phyloP scores from a whole-genome alignment of 192 early-diverging fungal species.

The Coemansia sp. region DNA sequence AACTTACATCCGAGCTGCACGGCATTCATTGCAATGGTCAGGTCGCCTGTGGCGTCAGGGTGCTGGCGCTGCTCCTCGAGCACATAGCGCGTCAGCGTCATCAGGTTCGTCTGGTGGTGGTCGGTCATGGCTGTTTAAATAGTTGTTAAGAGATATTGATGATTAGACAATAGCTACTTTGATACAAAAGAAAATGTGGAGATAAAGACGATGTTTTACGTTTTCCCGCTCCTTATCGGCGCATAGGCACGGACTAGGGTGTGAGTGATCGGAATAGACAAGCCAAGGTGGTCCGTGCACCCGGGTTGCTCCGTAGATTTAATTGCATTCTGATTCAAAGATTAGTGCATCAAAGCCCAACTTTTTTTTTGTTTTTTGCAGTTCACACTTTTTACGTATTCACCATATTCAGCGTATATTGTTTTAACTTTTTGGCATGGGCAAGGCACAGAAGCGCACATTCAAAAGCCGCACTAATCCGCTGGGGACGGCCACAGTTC shows the following conservation, averaged over 20 bases:
- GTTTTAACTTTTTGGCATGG: constrained; percentile 28
- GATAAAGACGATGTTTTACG: background rate
- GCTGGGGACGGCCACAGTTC: constrained; percentile 20
- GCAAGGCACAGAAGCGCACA: constrained; percentile 47
- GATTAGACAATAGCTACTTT: background rate
- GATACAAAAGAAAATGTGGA: background rate
- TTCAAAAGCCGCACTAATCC: constrained; percentile 49
- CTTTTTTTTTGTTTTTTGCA: constrained; percentile 2
- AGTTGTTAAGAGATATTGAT: background rate
- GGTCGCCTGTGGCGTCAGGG: constrained; percentile 89
- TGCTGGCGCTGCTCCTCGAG: constrained; percentile 83
- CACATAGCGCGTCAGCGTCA: constrained; percentile 91
- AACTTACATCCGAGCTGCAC: constrained; percentile 96
- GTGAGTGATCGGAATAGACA: background rate
- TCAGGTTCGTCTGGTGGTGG: constrained; percentile 81
- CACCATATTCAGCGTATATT: background rate
- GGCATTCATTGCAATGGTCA: constrained; percentile 83
- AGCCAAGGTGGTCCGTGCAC: constrained; percentile 3
- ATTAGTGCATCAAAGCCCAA: background rate
- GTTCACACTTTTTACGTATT: background rate
- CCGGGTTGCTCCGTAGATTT: constrained; percentile 7
- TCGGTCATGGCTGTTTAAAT: constrained; percentile 41
- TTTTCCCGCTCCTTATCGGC: background rate
- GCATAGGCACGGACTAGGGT: constrained; percentile 9
- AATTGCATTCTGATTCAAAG: background rate